Percentiles rank a stretch among this genome's conserved stretches.
phyloP scores from a whole-genome alignment of 345 rosid species.

The Citrus reticulata region DNA sequence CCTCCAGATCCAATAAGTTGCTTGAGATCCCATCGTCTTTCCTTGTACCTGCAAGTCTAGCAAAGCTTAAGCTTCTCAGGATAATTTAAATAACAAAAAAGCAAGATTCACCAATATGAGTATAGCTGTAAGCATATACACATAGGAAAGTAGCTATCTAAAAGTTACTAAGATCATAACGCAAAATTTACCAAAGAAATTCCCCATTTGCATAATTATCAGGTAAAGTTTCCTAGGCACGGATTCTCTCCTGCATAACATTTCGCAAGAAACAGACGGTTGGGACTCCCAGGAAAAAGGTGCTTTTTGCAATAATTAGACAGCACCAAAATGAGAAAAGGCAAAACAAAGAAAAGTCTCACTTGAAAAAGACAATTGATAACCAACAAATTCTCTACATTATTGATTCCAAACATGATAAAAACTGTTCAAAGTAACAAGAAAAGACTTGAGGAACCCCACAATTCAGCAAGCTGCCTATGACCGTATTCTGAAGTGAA shows the following conservation, averaged over 20 bases:
- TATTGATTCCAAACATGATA: not conserved
- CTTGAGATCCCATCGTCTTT: slow-evolving; percentile 67
- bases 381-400: not conserved
- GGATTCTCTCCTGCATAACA: slow-evolving; percentile 1
- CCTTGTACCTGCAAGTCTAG: slow-evolving; percentile 65
- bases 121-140: not conserved
- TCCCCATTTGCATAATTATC: not conserved
- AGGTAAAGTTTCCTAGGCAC: not conserved
- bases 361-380: not conserved
- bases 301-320: not conserved
- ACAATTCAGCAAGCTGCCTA: not conserved
- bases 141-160: not conserved
- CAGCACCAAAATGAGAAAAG: not conserved
- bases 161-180: not conserved
- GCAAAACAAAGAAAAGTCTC: not conserved
- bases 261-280: not conserved
- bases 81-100: slow-evolving; percentile 7
- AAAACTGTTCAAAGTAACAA: not conserved
- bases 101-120: not conserved
- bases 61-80: slow-evolving; percentile 39
- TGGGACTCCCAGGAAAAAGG: not conserved
- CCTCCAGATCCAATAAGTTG: slow-evolving; percentile 86
- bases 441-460: not conserved
- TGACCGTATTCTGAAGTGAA: not conserved
- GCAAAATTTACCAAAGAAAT: not conserved